Conservation (phyloP, 148 eudicot genomes). For the Rhododendron simsii region DNA sequence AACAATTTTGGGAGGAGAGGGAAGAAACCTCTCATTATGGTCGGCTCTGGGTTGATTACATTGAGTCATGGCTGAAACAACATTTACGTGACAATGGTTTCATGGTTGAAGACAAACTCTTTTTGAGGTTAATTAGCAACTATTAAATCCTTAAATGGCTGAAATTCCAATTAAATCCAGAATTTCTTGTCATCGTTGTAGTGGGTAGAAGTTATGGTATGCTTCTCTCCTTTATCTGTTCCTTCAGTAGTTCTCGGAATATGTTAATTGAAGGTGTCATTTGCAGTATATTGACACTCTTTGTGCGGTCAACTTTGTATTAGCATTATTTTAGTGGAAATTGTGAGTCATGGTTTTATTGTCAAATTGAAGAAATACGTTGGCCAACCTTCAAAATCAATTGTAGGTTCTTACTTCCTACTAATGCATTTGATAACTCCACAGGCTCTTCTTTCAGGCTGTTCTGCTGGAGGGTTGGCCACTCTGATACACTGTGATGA, state of each 20-base stretch:
- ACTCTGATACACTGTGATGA: slow-evolving; percentile 89
- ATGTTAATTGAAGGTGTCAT: not conserved
- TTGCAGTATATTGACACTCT: not conserved
- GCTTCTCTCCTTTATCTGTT: not conserved
- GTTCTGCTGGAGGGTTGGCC: slow-evolving; percentile 98
- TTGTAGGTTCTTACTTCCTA: slow-evolving; percentile 20
- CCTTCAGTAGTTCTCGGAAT: not conserved
- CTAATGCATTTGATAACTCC: slow-evolving; percentile 38
- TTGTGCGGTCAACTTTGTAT: not conserved
- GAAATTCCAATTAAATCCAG: not conserved
- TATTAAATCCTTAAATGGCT: not conserved
- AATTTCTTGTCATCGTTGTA: not conserved
- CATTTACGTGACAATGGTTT: not conserved
- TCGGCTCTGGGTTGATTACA: not conserved
- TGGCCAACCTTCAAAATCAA: not conserved
- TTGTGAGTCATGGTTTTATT: not conserved
- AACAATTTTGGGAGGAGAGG: not conserved
- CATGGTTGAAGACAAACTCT: not conserved
- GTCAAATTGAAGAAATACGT: not conserved
- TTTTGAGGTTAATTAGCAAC: not conserved
- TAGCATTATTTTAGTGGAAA: not conserved
- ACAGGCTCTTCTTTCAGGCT: slow-evolving; percentile 99
- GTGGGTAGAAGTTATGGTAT: not conserved
- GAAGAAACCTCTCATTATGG: not conserved
- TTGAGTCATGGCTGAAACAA: not conserved